A percentile compares a stretch with the other conserved stretches of the same genome.
Conservation (phyloP, 352 stramenopile species). For the Pythium dissimile region DNA sequence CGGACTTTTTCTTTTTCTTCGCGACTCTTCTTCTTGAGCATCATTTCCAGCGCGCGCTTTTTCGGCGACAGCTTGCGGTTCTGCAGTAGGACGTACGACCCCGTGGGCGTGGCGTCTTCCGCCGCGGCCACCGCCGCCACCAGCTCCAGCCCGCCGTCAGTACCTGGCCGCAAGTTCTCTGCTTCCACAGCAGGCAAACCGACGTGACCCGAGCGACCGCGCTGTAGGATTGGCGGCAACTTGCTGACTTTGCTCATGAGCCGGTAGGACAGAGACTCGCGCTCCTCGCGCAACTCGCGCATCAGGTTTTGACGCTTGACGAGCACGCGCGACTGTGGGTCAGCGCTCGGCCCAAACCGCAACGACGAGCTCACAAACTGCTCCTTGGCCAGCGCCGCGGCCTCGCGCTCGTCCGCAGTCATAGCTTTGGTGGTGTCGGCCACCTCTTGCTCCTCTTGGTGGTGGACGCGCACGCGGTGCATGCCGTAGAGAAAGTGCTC, state of each 20-base stretch:
- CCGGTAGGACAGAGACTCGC: slow-evolving; percentile 68
- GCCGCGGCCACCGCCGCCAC: background rate
- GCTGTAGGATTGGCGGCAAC: slow-evolving; percentile 43
- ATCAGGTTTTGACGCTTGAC: slow-evolving; percentile 75
- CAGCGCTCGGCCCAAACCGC: slow-evolving; percentile 44
- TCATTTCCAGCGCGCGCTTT: slow-evolving; percentile 59
- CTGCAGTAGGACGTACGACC: slow-evolving; percentile 54
- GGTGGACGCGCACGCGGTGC: slow-evolving; percentile 63
- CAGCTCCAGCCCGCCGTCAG: background rate
- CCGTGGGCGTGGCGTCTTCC: slow-evolving; percentile 29
- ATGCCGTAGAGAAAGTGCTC: slow-evolving; percentile 83
- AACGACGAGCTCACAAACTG: slow-evolving; percentile 57
- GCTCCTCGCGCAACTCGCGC: slow-evolving; percentile 64
- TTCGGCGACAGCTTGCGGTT: slow-evolving; percentile 66
- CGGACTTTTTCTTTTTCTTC: slow-evolving; percentile 22
- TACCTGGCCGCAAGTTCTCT: background rate
- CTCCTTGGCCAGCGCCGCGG: slow-evolving; percentile 17
- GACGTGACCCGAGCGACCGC: slow-evolving; percentile 10
- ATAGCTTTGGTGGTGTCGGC: background rate
- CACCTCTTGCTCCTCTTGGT: slow-evolving; percentile 49
- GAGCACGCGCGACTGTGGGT: slow-evolving; percentile 50
- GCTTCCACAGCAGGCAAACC: background rate
- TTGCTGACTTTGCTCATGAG: slow-evolving; percentile 58
- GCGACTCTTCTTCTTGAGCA: slow-evolving; percentile 65
- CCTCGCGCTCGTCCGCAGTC: background rate